A percentile compares a stretch with the other conserved stretches of the same genome.
Conservation (phyloP, 257 asterid species). For the Solanum lignicaule region DNA sequence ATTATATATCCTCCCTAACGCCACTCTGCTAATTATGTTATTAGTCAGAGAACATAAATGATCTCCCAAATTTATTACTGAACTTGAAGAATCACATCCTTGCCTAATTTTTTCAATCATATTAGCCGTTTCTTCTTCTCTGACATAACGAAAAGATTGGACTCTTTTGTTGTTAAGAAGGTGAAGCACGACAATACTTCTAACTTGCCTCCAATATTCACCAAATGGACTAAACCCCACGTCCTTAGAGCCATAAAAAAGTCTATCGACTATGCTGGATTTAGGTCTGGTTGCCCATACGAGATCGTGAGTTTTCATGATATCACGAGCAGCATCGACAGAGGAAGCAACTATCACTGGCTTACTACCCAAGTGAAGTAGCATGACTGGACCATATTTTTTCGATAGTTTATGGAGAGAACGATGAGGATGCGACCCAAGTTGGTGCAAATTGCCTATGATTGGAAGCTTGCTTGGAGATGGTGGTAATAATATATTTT, state of each 20-base stretch:
- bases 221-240: constrained; percentile 21
- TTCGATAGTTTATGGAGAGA: constrained; percentile 20
- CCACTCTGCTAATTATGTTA: background rate
- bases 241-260: constrained; percentile 14
- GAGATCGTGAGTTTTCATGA: constrained; percentile 33
- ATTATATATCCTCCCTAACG: background rate
- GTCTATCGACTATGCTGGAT: background rate
- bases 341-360: constrained; percentile 38
- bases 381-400: constrained; percentile 30
- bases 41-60: background rate
- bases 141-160: background rate
- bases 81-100: background rate
- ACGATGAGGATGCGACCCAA: constrained; percentile 25
- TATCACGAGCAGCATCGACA: constrained; percentile 23
- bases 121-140: constrained; percentile 28
- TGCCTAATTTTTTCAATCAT: background rate
- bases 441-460: constrained; percentile 10
- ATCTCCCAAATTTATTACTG: background rate
- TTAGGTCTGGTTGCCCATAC: constrained; percentile 30
- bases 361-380: constrained; percentile 26
- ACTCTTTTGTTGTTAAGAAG: constrained; percentile 22
- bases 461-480: background rate
- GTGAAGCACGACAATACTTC: constrained; percentile 29
- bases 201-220: constrained; percentile 32
- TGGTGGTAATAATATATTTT: background rate